Conservation (phyloP, 305 asterid genomes). For the Fraxinus albicans region DNA sequence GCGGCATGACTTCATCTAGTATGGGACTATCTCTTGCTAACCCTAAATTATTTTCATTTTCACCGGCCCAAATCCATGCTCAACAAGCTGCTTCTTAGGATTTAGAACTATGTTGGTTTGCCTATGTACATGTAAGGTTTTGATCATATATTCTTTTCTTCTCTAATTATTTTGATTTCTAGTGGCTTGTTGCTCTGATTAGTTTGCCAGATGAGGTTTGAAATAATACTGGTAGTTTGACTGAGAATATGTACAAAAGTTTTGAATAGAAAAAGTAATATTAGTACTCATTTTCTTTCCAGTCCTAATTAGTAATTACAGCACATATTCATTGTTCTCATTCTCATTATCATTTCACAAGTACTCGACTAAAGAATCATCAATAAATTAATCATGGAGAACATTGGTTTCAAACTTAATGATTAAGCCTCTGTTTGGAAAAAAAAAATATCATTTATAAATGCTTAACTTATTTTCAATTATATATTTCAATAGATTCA, state of each 20-base stretch:
- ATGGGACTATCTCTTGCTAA: conserved; percentile 29
- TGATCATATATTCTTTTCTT: conserved; percentile 1
- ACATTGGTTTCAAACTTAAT: no score
- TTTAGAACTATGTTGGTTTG: background rate
- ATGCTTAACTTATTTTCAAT: background rate
- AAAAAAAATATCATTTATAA: no score
- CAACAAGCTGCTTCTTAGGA: conserved; percentile 30
- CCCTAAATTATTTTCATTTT: conserved; percentile 29
- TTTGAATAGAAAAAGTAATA: background rate
- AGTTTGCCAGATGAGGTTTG: background rate
- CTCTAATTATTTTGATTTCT: conserved; percentile 26
- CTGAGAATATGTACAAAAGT: background rate
- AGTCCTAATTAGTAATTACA: background rate
- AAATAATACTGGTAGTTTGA: background rate
- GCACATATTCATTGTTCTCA: background rate
- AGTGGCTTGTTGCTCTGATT: conserved; percentile 5
- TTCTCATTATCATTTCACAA: background rate
- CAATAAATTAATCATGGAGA: background rate
- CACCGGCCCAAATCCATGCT: conserved; percentile 31
- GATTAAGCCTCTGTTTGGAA: background rate
- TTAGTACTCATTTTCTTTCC: background rate
- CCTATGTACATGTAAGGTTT: conserved; percentile 26
- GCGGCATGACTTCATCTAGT: conserved; percentile 3
- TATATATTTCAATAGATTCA: no score
- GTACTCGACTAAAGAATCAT: background rate